Base-by-base conservation (phyloP, 192 early-diverging fungal genomes). In the Podila minutissima region DNA sequence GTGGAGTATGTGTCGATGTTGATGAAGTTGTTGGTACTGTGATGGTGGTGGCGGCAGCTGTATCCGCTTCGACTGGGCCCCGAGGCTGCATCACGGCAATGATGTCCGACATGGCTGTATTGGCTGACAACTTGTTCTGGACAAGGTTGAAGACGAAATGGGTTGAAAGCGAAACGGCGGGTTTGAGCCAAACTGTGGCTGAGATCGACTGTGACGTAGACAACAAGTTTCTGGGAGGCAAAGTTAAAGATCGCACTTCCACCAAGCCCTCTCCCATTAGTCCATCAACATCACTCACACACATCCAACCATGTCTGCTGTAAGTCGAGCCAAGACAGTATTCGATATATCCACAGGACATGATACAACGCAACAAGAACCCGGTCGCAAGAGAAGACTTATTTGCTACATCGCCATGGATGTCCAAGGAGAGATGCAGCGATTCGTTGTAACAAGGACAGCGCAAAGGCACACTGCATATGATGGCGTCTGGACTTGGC, bases 21-120 rank as follows among this genome's bases (percentile, higher is more conserved):
- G 38, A 3, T n/a, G 57, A 71, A 32, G 70, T n/a, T 6, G 38
- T 17, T 5, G 22, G 2, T 24, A 5, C 2, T 50, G 57, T 13
- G 10, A 57, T 51, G 53, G 59, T 28, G 38, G 72, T 24, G 48
- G 29, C 19, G 9, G 49, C 32, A 26, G 37, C 29, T 11, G 38
- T 28, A 17, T 46, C 51, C 0, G 62, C 38, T 12, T 28, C 15
- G 5, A 20, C 26, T 22, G n/a, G 50, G 38, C 26, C 20, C 32
- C 31, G 37, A 20, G 58, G 33, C 19, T 64, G 17, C n/a, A 35
- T 3, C 13, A 51, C 53, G 26, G 48, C 65, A 46, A 67, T 71
- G 64, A 59, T 49, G 61, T 79, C 70, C 28, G 75, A 79, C 75
- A 79, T 79, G 41, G 41, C 41, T 67, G 51, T 37, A 13, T 59